A percentile compares a stretch with the other conserved stretches of the same genome.
phyloP scores from a whole-genome alignment of 176 grass and related monocot genomes.

The Chloris gayana region DNA sequence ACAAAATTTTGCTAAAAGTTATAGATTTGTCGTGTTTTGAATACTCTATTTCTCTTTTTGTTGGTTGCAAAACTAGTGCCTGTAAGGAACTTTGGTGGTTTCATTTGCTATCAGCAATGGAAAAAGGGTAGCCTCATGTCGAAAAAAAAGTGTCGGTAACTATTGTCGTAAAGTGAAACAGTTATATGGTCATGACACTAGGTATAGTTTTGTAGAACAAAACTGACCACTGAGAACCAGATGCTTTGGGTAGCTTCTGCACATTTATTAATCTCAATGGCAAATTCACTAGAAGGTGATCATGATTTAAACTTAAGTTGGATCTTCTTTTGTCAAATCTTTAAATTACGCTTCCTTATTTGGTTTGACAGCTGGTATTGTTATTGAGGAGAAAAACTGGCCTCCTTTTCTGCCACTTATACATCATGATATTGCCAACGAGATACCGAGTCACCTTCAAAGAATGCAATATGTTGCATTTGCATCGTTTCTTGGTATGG shows the following conservation, averaged over 20 bases:
- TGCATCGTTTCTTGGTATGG: conserved; percentile 84
- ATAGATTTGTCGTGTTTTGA: too few species aligned
- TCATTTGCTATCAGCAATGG: too few species aligned
- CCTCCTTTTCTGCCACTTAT: conserved; percentile 95
- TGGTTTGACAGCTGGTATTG: conserved; percentile 72
- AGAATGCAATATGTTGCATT: conserved; percentile 95
- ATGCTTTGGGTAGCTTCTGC: neutral
- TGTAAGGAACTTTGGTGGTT: too few species aligned
- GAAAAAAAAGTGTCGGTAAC: neutral
- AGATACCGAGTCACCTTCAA: conserved; percentile 92
- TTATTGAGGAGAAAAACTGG: conserved; percentile 98
- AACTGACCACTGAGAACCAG: neutral
- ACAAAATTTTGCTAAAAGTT: conserved; percentile 14
- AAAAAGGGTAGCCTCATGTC: too few species aligned
- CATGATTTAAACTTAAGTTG: neutral
- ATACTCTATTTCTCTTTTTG: too few species aligned
- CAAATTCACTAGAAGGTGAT: neutral
- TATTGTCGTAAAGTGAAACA: neutral
- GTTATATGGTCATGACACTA: neutral
- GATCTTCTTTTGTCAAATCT: neutral
- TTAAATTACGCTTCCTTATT: conserved; percentile 30
- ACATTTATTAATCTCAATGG: too few species aligned
- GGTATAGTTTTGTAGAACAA: neutral
- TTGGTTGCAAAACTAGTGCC: too few species aligned
- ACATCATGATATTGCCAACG: conserved; percentile 93